phyloP scores from a whole-genome alignment of 2,329 filamentous ascomycete genomes.

The Lecanoromycetidae sp. region DNA sequence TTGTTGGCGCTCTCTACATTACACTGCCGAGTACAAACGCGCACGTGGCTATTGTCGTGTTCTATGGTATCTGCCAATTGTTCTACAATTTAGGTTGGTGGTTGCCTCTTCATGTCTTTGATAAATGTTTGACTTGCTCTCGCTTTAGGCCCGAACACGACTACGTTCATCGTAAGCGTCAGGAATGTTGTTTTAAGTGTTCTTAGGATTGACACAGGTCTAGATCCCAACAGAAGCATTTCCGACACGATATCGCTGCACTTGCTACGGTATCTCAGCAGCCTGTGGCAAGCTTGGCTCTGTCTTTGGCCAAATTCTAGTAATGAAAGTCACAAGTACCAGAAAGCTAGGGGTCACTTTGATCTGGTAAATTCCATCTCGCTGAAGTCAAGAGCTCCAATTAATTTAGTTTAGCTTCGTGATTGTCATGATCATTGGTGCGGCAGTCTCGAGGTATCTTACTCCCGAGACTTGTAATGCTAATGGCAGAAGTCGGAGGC shows the following conservation, averaged over 20 bases:
- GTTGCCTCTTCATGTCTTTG: too few relatives aligned
- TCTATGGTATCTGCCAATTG: constrained; percentile 36
- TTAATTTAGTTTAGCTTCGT: constrained; percentile 27
- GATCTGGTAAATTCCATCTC: constrained; percentile 4
- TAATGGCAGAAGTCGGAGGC: constrained; percentile 28
- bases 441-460: constrained; percentile 30
- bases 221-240: constrained; percentile 44
- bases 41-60: constrained; percentile 26
- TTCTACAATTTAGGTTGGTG: constrained; percentile 37
- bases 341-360: constrained; percentile 4
- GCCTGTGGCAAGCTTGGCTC: constrained; percentile 43
- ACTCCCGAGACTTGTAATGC: constrained; percentile 30
- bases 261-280: constrained; percentile 43
- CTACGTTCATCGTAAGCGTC: constrained; percentile 28
- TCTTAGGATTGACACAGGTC: background rate
- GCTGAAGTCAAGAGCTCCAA: background rate
- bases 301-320: constrained; percentile 32
- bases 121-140: background rate
- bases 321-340: constrained; percentile 20
- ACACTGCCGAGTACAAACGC: constrained; percentile 26
- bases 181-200: too few relatives aligned
- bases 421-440: constrained; percentile 32
- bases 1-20: constrained; percentile 32
- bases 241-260: constrained; percentile 43
- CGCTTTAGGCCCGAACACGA: constrained; percentile 27